Evolutionary conservation across 164 flowering plant genomes (phyloP).

Genomic region (grape (Vitis vinifera)): ASM3070453v1 NC_081811.1:4070501-4071000

Average conservation of each 20-base stretch:
- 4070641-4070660: not conserved
- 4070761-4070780: conserved; percentile 75
- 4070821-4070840: not conserved
- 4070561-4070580: conserved; percentile 71
- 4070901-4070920: conserved; percentile 77
- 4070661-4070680: not conserved
- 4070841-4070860: not conserved
- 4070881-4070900: conserved; percentile 3
- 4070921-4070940: conserved; percentile 97
- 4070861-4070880: not conserved
- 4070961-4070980: conserved; percentile 88
- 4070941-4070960: conserved; percentile 99
- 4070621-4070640: conserved; percentile 88
- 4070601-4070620: conserved; percentile 98
- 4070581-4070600: conserved; percentile 86
- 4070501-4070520: not conserved
- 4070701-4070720: conserved; percentile 97
- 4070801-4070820: not conserved
- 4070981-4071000: conserved; percentile 95
- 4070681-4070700: not conserved
- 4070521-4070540: not conserved
- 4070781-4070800: conserved; percentile 43
- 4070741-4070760: conserved; percentile 73
- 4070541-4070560: conserved; percentile 77
- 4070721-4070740: conserved; percentile 74